Conservation (phyloP, 1,139 yeast genomes). For the Diutina catenulata region DNA sequence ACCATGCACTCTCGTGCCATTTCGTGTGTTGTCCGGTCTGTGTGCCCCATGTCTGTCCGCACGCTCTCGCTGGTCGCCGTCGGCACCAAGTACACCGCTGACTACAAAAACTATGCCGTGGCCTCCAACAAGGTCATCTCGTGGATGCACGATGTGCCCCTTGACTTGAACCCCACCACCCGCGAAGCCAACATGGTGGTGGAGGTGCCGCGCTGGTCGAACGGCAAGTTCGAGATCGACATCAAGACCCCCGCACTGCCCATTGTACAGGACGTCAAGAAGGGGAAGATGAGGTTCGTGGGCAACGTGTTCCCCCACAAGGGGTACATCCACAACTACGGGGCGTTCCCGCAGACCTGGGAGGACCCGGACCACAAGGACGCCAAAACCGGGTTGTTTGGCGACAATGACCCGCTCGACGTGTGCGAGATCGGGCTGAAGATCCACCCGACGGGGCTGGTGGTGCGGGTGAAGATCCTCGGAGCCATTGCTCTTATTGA, state of each 20-base stretch:
- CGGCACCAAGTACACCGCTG: constrained; percentile 25
- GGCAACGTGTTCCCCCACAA: constrained; percentile 83
- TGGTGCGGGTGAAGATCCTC: constrained; percentile 70
- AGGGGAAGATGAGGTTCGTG: constrained; percentile 74
- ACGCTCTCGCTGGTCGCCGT: not conserved
- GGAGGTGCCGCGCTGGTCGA: constrained; percentile 87
- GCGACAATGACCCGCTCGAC: constrained; percentile 88
- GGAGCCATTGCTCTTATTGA: constrained; percentile 84
- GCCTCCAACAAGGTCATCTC: constrained; percentile 39
- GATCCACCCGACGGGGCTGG: constrained; percentile 62
- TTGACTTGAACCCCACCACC: constrained; percentile 51
- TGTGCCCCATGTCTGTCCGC: not conserved
- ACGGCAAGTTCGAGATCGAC: constrained; percentile 78
- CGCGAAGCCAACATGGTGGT: constrained; percentile 75
- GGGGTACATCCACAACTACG: constrained; percentile 87
- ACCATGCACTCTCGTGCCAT: too few relatives aligned
- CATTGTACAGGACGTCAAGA: constrained; percentile 75
- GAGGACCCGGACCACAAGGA: constrained; percentile 67
- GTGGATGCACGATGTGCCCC: constrained; percentile 69
- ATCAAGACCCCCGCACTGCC: constrained; percentile 63
- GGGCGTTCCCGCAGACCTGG: constrained; percentile 95
- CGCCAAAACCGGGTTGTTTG: constrained; percentile 60
- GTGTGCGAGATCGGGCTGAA: constrained; percentile 80
- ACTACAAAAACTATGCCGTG: constrained; percentile 23
- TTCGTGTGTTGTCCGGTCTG: too few relatives aligned